Conservation (phyloP, 495 filamentous ascomycete genomes). For the Cercophora newfieldiana region DNA sequence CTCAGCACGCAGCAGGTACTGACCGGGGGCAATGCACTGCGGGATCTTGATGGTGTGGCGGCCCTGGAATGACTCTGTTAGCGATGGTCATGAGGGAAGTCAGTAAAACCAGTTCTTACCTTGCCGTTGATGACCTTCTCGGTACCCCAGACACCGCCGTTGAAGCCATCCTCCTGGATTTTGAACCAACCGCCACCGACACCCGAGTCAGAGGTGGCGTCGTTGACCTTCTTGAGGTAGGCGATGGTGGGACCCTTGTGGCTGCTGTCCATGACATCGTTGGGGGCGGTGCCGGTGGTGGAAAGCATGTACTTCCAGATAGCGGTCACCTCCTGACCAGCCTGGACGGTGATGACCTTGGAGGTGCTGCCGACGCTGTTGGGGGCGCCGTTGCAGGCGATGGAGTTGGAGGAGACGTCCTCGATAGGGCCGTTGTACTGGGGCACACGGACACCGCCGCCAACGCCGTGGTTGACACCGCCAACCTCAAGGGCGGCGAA, state of each 20-base stretch:
- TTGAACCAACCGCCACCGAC: constrained; percentile 52
- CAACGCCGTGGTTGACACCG: constrained; percentile 33
- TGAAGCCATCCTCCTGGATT: constrained; percentile 48
- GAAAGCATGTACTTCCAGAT: constrained; percentile 52
- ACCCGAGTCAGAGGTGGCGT: constrained; percentile 44
- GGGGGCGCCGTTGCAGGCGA: constrained; percentile 57
- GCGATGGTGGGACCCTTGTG: constrained; percentile 50
- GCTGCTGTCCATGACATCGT: constrained; percentile 48
- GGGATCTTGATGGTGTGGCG: constrained; percentile 47
- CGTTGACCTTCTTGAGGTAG: constrained; percentile 52
- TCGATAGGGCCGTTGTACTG: constrained; percentile 49
- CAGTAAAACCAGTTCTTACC: no score
- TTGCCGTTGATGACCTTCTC: constrained; percentile 48
- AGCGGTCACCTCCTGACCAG: constrained; percentile 33
- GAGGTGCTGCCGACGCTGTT: constrained; percentile 49
- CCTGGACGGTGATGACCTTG: constrained; percentile 37
- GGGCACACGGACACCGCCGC: constrained; percentile 31
- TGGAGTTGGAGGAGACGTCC: constrained; percentile 50
- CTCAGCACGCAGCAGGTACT: constrained; percentile 56
- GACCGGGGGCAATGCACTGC: constrained; percentile 44
- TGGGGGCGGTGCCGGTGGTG: constrained; percentile 36
- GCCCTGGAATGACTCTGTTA: no score
- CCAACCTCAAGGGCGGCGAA: constrained; percentile 33
- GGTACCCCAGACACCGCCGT: constrained; percentile 45
- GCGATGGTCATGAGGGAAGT: no score